Base-by-base conservation (phyloP, 805 yeast genomes). In the Candida qinlingensis region DNA sequence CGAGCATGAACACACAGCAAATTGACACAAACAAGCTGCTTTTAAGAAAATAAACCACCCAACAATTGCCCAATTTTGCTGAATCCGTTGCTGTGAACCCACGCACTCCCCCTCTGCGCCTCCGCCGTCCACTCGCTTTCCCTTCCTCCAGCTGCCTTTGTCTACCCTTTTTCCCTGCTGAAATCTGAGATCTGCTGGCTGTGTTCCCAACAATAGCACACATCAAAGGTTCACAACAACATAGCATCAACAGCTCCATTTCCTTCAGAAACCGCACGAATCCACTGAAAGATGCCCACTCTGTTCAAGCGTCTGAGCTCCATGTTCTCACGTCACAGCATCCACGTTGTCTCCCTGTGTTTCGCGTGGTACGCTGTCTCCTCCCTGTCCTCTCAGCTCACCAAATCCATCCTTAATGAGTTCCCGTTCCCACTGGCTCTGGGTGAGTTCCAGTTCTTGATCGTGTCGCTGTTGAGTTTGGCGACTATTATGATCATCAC, bases 401-500 rank as follows among this genome's bases (percentile, higher is more conserved):
- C 87, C 3, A 83, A 81, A 53, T 37, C 66, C 12, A 80, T 83
- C 3, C 65, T 84, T 39, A 71, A 71, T 11, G 70, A 73, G 49
- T 79, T 82, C 58, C 77, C 80, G 2, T 76, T 74, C 59, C 88
- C 90, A 2, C 63, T 83, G 12, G 80, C 83, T 45, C 66, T 84
- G 37, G 83, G 87, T 7, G 87, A 80, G 58, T 76, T 75, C 52
- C 89, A 84, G 56, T 84, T 81, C 52, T 50, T 77, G 5, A 73
- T 75, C 37, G 81, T 81, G 8, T 72, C 79, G 3, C 11, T 64
- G 2, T 59, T 78, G 35, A 73, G 81, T 6, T 51, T 68, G 6
- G 9, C 59, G 4, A 67, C 79, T 43, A 69, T 78, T 27, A 35
- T 59, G 11, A 28, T 71, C 7, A 67, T 73, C 2, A 61, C 66